Conservation (phyloP, 1,139 yeast genomes). For the Kodamaea derodonti region DNA sequence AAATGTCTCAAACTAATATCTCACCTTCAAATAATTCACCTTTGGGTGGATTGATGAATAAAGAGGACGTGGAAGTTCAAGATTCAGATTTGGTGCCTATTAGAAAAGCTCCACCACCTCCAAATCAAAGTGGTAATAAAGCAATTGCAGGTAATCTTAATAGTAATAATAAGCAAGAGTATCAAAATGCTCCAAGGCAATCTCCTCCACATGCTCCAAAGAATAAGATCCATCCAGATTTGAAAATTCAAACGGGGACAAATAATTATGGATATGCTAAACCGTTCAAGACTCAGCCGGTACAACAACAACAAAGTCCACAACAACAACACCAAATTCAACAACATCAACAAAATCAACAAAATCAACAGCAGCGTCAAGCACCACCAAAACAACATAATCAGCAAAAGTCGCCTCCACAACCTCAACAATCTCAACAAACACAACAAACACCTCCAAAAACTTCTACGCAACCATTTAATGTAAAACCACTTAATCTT, state of each 20-base stretch:
- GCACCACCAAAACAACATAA: conserved; percentile 10
- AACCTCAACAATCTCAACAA: conserved; percentile 9
- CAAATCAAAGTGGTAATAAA: background rate
- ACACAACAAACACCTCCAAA: background rate
- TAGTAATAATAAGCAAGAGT: conserved; percentile 7
- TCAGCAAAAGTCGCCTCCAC: conserved; percentile 7
- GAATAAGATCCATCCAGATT: conserved; percentile 29
- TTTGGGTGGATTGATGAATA: conserved; percentile 30
- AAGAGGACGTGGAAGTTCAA: conserved; percentile 9
- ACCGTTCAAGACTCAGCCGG: background rate
- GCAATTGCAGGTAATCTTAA: background rate
- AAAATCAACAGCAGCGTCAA: conserved; percentile 10
- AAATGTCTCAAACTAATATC: conserved; percentile 16
- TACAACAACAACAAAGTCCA: background rate
- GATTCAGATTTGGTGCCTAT: conserved; percentile 37
- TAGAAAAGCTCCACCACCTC: conserved; percentile 57
- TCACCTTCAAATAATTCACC: conserved; percentile 21
- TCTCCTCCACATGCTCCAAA: conserved; percentile 32
- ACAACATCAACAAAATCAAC: background rate
- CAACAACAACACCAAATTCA: background rate
- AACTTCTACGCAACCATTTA: conserved; percentile 1
- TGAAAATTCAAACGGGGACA: conserved; percentile 24
- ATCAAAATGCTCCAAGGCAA: conserved; percentile 24
- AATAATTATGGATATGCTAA: conserved; percentile 4
- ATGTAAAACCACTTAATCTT: conserved; percentile 6